Conservation (phyloP, 306 rosid genomes). For the Psophocarpus tetragonolobus region DNA sequence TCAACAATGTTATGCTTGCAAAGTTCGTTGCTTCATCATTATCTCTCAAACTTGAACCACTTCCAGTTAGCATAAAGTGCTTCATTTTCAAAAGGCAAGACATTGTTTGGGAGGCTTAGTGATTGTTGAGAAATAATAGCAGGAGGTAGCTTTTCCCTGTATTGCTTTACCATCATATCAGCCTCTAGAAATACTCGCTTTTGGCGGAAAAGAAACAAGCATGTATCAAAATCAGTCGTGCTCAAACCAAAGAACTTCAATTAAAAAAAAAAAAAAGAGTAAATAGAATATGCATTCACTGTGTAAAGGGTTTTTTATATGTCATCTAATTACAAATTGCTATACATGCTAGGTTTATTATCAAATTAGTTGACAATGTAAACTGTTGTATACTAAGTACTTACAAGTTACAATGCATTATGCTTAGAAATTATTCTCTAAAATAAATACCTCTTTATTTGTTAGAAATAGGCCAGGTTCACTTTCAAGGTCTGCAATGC, state of each 20-base stretch:
- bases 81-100: conserved; percentile 60
- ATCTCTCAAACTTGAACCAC: conserved; percentile 77
- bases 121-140: conserved; percentile 14
- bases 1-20: background rate
- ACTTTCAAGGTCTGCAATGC: conserved; percentile 83
- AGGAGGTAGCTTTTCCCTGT: conserved; percentile 61
- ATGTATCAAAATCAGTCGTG: conserved; percentile 9
- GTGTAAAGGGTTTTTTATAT: background rate
- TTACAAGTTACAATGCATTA: too few relatives aligned
- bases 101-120: conserved; percentile 23
- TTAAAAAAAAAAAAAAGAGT: background rate
- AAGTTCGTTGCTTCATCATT: background rate
- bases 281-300: background rate
- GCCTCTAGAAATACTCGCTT: conserved; percentile 80
- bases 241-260: background rate
- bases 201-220: background rate
- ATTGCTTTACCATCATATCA: conserved; percentile 75
- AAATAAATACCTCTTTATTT: conserved; percentile 60
- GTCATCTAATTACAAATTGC: background rate
- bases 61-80: conserved; percentile 79
- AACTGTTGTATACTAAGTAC: too few relatives aligned
- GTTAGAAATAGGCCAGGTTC: conserved; percentile 74
- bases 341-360: background rate
- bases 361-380: background rate
- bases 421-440: background rate